Evolutionary conservation across 2,329 filamentous ascomycete genomes (phyloP), one percentile per base, ranked within the genome.

Genomic region (Beauveria australis): DNA sequence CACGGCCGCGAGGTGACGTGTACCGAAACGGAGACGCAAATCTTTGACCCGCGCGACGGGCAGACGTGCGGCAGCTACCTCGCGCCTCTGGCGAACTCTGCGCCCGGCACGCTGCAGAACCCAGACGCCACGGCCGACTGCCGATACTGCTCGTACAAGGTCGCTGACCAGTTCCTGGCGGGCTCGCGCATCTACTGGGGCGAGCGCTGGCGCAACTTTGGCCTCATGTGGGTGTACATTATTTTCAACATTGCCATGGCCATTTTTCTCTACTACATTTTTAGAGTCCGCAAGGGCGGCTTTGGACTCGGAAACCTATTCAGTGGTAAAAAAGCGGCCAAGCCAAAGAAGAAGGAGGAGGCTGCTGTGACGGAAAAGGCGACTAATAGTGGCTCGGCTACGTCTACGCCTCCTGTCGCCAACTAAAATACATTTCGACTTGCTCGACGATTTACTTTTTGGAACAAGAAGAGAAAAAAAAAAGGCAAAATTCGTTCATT

Each of bases 191-290:
- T 87, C 46, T 73, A 70, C 24, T 87, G 80, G 65, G 67, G 62
- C 3, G 78, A 87, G 58, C 68, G 83, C 3, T 90, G 87, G 87
- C 78, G 87, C 61, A 89, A 91, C 68, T 89, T 85, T 61, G 88
- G 87, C 1, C 77, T 91, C 46, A 75, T 90, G 67, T 90, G 85
- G 81, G 84, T 77, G 0, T 91, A 81, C 66, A 80, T 90, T 44
- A 62, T 74, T 0, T 88, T 89, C 71, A 88, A 90, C 66, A 79
- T 88, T 44, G 71, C 73, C 44, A 74, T 79, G 2, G 85, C 86
- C 0, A 74, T 89, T 2, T 64, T 77, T 12, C 71, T 86, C 1
- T 91, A 91, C 71, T 91, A 82, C 70, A 65, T 84, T 22, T 82
- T 86, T 67, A 74, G 85, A 16, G 84, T 88, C 4, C 72, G 71